A percentile compares a stretch with the other conserved stretches of the same genome.
Conservation (phyloP, 805 yeast species). For the Ogataea corticis region DNA sequence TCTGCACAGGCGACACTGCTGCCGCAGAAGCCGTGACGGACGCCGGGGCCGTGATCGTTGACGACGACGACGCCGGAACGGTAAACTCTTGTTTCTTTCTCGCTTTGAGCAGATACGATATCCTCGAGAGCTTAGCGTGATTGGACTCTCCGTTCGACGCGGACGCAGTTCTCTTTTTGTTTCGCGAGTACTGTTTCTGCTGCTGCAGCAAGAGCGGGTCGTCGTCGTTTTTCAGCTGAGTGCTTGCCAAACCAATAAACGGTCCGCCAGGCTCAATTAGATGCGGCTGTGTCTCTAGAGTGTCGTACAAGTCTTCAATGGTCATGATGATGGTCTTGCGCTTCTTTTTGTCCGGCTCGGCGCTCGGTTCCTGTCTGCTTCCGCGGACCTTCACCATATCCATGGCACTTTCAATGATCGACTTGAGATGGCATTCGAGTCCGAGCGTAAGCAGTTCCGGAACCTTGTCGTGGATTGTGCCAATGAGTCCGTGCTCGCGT, state of each 20-base stretch:
- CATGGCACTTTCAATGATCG: slow-evolving; percentile 69
- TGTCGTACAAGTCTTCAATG: slow-evolving; percentile 66
- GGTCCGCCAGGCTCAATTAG: slow-evolving; percentile 70
- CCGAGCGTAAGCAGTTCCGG: slow-evolving; percentile 81
- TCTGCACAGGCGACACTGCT: slow-evolving; percentile 7
- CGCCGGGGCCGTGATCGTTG: slow-evolving; percentile 20
- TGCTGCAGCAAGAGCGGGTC: slow-evolving; percentile 29
- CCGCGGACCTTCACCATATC: slow-evolving; percentile 68
- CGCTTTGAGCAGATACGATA: slow-evolving; percentile 31
- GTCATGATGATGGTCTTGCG: slow-evolving; percentile 45
- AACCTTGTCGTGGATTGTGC: slow-evolving; percentile 73
- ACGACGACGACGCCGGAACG: slow-evolving; percentile 19
- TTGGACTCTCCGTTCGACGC: slow-evolving; percentile 6
- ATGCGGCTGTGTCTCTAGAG: slow-evolving; percentile 65
- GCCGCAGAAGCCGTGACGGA: slow-evolving; percentile 15
- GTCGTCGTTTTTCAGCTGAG: slow-evolving; percentile 60
- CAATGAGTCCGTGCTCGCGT: slow-evolving; percentile 86
- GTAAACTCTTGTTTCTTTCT: slow-evolving; percentile 6
- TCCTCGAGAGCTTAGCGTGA: slow-evolving; percentile 26
- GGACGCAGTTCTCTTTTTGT: not conserved
- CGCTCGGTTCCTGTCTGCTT: slow-evolving; percentile 31
- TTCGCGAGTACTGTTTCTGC: slow-evolving; percentile 14
- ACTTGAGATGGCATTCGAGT: slow-evolving; percentile 75
- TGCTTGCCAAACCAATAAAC: slow-evolving; percentile 46
- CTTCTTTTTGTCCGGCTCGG: slow-evolving; percentile 6